A percentile compares a stretch with the other conserved stretches of the same genome.
These are phyloP conservation scores for Neofusicoccum laricinum DNA, from an alignment of 2,329 filamentous ascomycete species.

Conservation along the genomic window DNA sequence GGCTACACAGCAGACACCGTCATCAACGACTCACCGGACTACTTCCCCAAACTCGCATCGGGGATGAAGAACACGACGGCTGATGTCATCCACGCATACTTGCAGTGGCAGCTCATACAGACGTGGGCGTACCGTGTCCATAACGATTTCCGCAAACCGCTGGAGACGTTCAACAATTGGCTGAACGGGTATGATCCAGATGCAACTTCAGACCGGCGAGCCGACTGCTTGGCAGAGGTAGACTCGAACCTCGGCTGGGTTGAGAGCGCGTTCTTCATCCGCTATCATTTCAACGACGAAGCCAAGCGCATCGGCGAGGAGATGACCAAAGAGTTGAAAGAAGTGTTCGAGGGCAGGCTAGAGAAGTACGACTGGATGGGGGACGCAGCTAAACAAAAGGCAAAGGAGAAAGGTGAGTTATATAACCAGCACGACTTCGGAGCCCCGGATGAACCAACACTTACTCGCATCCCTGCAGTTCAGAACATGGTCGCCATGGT, in stretches of 20 bases:
- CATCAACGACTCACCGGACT: constrained; percentile 59
- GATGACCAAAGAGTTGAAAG: constrained; percentile 69
- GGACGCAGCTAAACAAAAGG: constrained; percentile 55
- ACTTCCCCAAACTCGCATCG: constrained; percentile 56
- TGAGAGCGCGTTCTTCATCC: constrained; percentile 67
- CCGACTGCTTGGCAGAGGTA: constrained; percentile 59
- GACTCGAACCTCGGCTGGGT: constrained; percentile 65
- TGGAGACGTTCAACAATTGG: constrained; percentile 37
- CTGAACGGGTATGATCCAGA: not conserved
- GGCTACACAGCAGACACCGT: constrained; percentile 52
- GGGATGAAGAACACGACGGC: constrained; percentile 54
- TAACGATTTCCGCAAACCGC: constrained; percentile 58
- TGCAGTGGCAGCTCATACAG: constrained; percentile 63
- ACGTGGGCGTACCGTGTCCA: constrained; percentile 55
- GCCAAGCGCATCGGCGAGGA: constrained; percentile 66
- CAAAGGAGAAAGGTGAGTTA: constrained; percentile 53
- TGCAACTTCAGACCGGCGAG: constrained; percentile 56
- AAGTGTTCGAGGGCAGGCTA: constrained; percentile 62
- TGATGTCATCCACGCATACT: constrained; percentile 58
- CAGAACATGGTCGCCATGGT: constrained; percentile 68
- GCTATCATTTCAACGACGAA: constrained; percentile 61
- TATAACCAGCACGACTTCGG: not conserved
- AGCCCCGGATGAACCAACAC: not conserved
- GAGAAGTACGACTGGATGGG: constrained; percentile 63
- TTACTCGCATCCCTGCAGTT: constrained; percentile 32